Base-by-base conservation (phyloP, 2,329 filamentous ascomycete species). In the Fusarium penzigii region DNA sequence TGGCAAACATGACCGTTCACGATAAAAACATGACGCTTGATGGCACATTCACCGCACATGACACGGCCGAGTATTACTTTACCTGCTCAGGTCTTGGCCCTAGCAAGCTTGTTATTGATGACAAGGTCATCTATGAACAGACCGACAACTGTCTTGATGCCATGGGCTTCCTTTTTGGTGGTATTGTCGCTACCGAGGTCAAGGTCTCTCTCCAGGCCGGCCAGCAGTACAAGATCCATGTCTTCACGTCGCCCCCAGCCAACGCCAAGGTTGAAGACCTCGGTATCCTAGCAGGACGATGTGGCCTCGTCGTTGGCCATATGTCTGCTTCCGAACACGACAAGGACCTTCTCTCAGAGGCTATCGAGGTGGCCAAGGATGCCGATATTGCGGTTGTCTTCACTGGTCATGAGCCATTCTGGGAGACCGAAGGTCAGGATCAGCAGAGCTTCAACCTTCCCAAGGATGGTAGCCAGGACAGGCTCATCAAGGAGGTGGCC, bases 381-480 rank as follows among this genome's bases (percentile, higher is more conserved):
- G 80, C 80, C 1, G 84, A 88, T 39, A 78, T 85, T 53, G 85
- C 86, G 14, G 51, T 66, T 12, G 48, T 66, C 41, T 66, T 86
- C 56, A 81, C 83, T 14, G 86, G 86, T 2, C 75, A 88, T 29
- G 86, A 87, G 59, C 76, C 68, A 5, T 65, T 68, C 52, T 70
- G 68, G 69, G 70, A 72, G 59, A 71, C 69, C 0, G 70, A 89
- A 85, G 74, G 77, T 44, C 86, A 87, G 57, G 87, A 90, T 65
- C 83, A 88, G 50, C 87, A 87, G 65, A 89, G 89, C 66, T 76
- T 90, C 43, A 87, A 86, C 16, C 72, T 89, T 0, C 90, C 87
- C 80, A 77, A 66, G 16, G 59, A 68, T 6, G 69, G 83, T 51
- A 79, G 81, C 52, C 86, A 84, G 45, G 85, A 89, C 50, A 73